These are phyloP conservation scores for Cryptococcus deneoformans DNA, from an alignment of 1,284 basidiomycete genomes.

Conservation along the genomic window DNA sequence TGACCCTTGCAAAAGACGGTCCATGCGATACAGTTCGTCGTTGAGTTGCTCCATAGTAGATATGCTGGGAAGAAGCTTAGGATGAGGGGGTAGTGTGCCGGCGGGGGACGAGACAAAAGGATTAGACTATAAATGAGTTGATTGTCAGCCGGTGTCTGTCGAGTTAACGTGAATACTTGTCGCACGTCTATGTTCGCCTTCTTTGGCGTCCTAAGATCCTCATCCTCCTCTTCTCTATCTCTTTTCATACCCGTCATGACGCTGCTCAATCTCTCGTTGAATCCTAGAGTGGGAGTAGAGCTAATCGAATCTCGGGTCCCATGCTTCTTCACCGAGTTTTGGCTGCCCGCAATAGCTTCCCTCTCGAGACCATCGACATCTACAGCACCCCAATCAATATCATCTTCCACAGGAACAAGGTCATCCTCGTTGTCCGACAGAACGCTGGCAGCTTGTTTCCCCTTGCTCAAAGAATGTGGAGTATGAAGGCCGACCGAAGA, in stretches of 20 bases:
- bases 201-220: conserved; percentile 12
- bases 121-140: conserved; percentile 8
- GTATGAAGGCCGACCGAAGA: not conserved
- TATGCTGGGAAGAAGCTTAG: conserved; percentile 25
- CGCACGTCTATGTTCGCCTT: conserved; percentile 7
- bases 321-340: not conserved
- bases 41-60: conserved; percentile 26
- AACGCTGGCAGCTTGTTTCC: not conserved
- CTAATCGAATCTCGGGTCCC: not conserved
- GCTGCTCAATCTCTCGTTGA: not conserved
- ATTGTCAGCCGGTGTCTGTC: not conserved
- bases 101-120: conserved; percentile 25
- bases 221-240: conserved; percentile 15
- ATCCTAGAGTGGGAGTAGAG: not conserved
- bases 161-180: not conserved
- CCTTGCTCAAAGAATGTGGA: not conserved
- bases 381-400: conserved; percentile 39
- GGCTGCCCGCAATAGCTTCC: conserved; percentile 30
- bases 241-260: conserved; percentile 13
- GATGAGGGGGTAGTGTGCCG: conserved; percentile 19
- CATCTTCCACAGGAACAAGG: conserved; percentile 11
- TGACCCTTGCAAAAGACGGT: conserved; percentile 34
- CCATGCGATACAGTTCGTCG: conserved; percentile 39
- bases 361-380: conserved; percentile 36
- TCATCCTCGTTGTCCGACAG: conserved; percentile 1